These are phyloP conservation scores for Claviceps pusilla DNA, from an alignment of 2,329 filamentous ascomycete species.

Conservation along the genomic window DNA sequence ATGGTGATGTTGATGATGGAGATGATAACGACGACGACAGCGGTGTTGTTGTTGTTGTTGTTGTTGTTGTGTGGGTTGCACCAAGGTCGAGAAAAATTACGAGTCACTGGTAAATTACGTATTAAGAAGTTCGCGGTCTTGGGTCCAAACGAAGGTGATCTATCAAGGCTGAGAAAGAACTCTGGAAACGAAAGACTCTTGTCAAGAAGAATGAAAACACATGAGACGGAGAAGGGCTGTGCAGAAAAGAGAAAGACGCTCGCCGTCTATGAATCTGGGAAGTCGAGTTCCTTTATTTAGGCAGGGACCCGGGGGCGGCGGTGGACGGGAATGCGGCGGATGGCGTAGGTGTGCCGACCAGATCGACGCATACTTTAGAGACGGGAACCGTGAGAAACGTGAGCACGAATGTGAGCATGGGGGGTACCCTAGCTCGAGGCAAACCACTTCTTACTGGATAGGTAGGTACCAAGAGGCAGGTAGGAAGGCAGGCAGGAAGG, in stretches of 20 bases:
- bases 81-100: not conserved
- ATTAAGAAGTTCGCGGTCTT: not conserved
- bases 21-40: too few species aligned
- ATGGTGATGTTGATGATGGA: not conserved
- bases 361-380: not conserved
- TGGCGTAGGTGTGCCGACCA: not conserved
- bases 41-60: too few species aligned
- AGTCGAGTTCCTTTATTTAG: not conserved
- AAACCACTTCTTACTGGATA: too few species aligned
- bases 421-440: too few species aligned
- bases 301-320: too few species aligned
- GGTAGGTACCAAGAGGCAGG: too few species aligned
- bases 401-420: too few species aligned
- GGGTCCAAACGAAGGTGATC: not conserved
- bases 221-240: not conserved
- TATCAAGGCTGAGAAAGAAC: not conserved
- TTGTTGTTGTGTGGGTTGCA: not conserved
- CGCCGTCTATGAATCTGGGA: not conserved
- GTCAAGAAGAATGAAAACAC: not conserved
- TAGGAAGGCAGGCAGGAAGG: too few species aligned
- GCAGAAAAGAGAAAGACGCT: not conserved
- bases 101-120: not conserved
- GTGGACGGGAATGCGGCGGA: not conserved
- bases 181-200: slow-evolving; percentile 2
- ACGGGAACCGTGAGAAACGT: too few species aligned